Conservation (phyloP, 2,329 filamentous ascomycete species). For the Talaromyces amestolkiae region DNA sequence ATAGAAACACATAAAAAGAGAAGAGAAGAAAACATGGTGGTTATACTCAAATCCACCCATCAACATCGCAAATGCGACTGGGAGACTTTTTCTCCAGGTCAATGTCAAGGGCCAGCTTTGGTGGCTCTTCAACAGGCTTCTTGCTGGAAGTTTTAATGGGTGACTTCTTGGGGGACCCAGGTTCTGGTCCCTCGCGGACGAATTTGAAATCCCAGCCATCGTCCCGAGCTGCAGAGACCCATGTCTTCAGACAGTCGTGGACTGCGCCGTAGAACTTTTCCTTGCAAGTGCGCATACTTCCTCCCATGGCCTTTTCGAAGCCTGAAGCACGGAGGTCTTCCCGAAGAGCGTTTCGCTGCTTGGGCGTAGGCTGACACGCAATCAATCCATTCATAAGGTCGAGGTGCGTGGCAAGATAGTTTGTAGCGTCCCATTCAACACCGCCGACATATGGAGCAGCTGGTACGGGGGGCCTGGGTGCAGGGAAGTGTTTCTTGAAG, state of each 20-base stretch:
- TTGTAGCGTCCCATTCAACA: conserved; percentile 98
- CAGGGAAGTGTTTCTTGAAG: conserved; percentile 70
- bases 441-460: conserved; percentile 95
- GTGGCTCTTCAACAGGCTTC: conserved; percentile 49
- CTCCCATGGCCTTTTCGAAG: conserved; percentile 86
- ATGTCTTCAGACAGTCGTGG: conserved; percentile 82
- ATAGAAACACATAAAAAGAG: conserved; percentile 15
- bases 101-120: conserved; percentile 56
- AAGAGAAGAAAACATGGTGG: conserved; percentile 22
- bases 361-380: conserved; percentile 68
- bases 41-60: conserved; percentile 38
- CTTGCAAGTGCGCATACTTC: conserved; percentile 84
- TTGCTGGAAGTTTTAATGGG: conserved; percentile 51
- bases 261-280: conserved; percentile 95
- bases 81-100: conserved; percentile 28
- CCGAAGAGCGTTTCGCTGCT: conserved; percentile 76
- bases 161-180: conserved; percentile 45
- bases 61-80: conserved; percentile 28
- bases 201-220: conserved; percentile 84
- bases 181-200: conserved; percentile 60
- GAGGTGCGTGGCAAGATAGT: conserved; percentile 88
- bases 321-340: conserved; percentile 75
- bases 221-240: conserved; percentile 81
- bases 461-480: conserved; percentile 82
- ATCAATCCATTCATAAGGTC: conserved; percentile 90